Percentiles rank a stretch among this genome's conserved stretches.
Evolutionary conservation across 176 grass and related monocot genomes (phyloP).

Genomic region (Oryza australiensis): DNA sequence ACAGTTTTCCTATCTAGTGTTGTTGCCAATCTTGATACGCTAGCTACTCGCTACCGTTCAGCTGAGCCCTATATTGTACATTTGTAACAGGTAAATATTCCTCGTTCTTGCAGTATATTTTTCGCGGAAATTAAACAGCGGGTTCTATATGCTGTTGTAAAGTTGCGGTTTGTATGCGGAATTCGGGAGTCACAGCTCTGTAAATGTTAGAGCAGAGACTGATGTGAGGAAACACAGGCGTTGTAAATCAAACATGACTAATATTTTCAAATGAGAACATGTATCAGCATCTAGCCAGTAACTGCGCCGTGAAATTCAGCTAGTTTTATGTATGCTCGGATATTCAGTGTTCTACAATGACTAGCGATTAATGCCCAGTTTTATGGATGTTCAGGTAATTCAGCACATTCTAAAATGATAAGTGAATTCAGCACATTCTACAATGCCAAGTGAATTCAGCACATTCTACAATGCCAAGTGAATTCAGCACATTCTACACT

Average conservation of each 20-base stretch:
- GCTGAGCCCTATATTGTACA: not conserved
- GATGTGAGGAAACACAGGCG: not conserved
- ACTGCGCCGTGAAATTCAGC: not conserved
- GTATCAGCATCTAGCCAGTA: not conserved
- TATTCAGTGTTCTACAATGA: not conserved
- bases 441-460: no score
- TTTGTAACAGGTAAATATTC: slow-evolving; percentile 19
- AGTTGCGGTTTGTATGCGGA: not conserved
- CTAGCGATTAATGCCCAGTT: not conserved
- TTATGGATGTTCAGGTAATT: not conserved
- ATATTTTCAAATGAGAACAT: not conserved
- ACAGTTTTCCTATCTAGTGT: slow-evolving; percentile 55
- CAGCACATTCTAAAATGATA: not conserved
- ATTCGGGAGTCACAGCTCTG: slow-evolving; percentile 9
- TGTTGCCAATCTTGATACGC: slow-evolving; percentile 37
- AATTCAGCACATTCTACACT: not conserved
- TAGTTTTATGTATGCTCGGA: not conserved
- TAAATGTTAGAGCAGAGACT: not conserved
- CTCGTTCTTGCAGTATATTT: not conserved
- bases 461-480: no score
- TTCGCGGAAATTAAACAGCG: not conserved
- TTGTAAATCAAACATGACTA: not conserved
- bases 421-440: no score
- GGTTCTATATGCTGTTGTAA: not conserved
- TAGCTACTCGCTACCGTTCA: not conserved